Percentiles rank a stretch among this genome's conserved stretches.
phyloP scores from a whole-genome alignment of 2,329 filamentous ascomycete genomes.

The Paraphaeosphaeria sporulosa region DNA sequence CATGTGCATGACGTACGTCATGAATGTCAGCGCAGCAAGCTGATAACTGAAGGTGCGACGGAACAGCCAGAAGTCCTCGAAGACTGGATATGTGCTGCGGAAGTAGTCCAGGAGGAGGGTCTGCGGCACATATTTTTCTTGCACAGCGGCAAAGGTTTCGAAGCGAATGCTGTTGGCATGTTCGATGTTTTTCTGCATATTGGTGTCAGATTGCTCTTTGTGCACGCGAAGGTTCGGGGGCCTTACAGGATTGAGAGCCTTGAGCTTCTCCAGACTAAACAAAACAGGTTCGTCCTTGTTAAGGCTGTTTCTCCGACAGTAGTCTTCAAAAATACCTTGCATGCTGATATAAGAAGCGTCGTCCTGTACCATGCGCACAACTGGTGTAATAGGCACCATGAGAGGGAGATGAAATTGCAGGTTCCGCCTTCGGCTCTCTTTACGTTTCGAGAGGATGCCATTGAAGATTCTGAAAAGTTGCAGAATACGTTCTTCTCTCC shows the following conservation, averaged over 20 bases:
- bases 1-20: constrained; percentile 99
- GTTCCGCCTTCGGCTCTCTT: constrained; percentile 92
- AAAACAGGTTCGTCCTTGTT: constrained; percentile 95
- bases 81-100: constrained; percentile 84
- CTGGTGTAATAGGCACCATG: constrained; percentile 93
- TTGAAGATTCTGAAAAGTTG: constrained; percentile 99
- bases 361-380: constrained; percentile 94
- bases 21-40: constrained; percentile 92
- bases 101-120: constrained; percentile 88
- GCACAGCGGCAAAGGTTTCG: constrained; percentile 94
- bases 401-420: constrained; percentile 94
- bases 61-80: constrained; percentile 98
- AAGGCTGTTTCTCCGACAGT: constrained; percentile 85
- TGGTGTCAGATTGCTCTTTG: constrained; percentile 14
- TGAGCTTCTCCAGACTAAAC: constrained; percentile 93
- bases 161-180: constrained; percentile 76
- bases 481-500: constrained; percentile 91
- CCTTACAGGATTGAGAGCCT: constrained; percentile 63
- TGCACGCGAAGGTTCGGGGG: background rate
- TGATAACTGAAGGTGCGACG: constrained; percentile 96
- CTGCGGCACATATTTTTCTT: constrained; percentile 89
- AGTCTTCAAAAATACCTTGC: constrained; percentile 95
- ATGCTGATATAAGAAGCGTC: constrained; percentile 93
- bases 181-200: constrained; percentile 69
- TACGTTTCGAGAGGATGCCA: constrained; percentile 86